Percentiles rank a stretch among this genome's conserved stretches.
Conservation (phyloP, 768 basidiomycete genomes). For the Rhizopogon vinicolor region DNA sequence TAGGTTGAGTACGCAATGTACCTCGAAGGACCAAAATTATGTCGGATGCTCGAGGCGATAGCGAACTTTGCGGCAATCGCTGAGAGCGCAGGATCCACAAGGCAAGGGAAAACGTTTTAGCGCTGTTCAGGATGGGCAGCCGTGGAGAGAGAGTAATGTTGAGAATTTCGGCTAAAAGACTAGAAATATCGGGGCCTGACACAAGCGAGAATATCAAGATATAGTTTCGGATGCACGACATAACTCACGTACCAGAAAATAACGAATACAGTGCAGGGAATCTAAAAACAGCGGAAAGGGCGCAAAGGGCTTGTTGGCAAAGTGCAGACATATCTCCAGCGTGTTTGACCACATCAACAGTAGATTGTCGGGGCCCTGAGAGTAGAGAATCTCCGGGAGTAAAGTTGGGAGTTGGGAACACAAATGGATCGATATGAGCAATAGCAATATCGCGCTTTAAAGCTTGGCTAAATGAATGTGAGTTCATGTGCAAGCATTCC, state of each 20-base stretch:
- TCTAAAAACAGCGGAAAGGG: slow-evolving; percentile 47
- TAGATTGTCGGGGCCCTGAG: slow-evolving; percentile 9
- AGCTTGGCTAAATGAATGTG: slow-evolving; percentile 32
- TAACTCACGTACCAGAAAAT: slow-evolving; percentile 42
- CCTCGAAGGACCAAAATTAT: slow-evolving; percentile 33
- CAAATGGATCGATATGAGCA: slow-evolving; percentile 31
- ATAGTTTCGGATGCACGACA: neutral
- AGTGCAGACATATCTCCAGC: slow-evolving; percentile 39
- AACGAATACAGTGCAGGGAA: slow-evolving; percentile 38
- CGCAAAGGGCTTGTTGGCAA: slow-evolving; percentile 50
- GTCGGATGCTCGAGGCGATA: slow-evolving; percentile 26
- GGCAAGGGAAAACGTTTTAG: slow-evolving; percentile 43
- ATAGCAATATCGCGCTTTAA: slow-evolving; percentile 50
- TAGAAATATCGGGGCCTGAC: slow-evolving; percentile 39
- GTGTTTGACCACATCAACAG: slow-evolving; percentile 35
- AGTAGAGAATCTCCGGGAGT: slow-evolving; percentile 3
- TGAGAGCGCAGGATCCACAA: slow-evolving; percentile 48
- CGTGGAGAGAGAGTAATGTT: slow-evolving; percentile 31
- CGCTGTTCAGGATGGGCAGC: slow-evolving; percentile 34
- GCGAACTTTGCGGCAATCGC: slow-evolving; percentile 37
- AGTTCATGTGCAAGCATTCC: slow-evolving; percentile 27
- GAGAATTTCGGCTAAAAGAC: slow-evolving; percentile 42
- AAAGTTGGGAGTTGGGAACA: slow-evolving; percentile 7
- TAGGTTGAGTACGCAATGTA: slow-evolving; percentile 27
- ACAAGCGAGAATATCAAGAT: slow-evolving; percentile 1